phyloP scores from a whole-genome alignment of 495 filamentous ascomycete genomes.

The Xylaria acuta region DNA sequence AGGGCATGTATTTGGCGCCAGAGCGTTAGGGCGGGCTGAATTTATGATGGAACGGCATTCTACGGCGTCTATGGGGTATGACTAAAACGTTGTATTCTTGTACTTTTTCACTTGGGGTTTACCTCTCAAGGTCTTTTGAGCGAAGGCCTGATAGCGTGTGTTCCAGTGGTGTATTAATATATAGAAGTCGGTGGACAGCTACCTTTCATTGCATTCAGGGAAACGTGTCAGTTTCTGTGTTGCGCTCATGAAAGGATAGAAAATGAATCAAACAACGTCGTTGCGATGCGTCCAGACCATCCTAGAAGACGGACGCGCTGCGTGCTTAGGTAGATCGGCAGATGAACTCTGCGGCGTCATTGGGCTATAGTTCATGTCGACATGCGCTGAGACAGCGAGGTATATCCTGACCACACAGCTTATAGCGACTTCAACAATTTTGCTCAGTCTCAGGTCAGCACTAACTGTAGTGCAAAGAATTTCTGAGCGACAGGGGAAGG shows the following conservation, averaged over 20 bases:
- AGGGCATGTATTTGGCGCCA: slow-evolving; percentile 19
- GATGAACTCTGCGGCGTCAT: background rate
- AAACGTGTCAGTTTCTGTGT: background rate
- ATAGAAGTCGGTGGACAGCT: slow-evolving; percentile 15
- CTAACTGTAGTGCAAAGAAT: background rate
- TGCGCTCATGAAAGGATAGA: background rate
- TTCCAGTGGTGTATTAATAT: slow-evolving; percentile 25
- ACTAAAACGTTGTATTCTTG: slow-evolving; percentile 20
- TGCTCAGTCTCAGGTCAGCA: background rate
- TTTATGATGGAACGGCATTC: slow-evolving; percentile 24
- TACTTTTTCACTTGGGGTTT: background rate
- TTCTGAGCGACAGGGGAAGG: background rate
- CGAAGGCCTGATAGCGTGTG: background rate
- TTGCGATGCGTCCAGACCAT: background rate
- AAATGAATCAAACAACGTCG: background rate
- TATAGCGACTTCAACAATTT: background rate
- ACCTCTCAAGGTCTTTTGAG: background rate
- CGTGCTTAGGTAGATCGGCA: background rate
- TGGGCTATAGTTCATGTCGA: background rate
- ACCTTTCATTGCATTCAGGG: background rate
- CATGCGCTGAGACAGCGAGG: background rate
- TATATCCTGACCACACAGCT: background rate
- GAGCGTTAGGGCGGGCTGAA: slow-evolving; percentile 3
- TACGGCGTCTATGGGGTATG: slow-evolving; percentile 27
- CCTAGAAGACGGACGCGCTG: background rate